Evolutionary conservation across 2,329 filamentous ascomycete genomes (phyloP), one percentile per base, ranked within the genome.

Genomic region (Neurospora sp.): DNA sequence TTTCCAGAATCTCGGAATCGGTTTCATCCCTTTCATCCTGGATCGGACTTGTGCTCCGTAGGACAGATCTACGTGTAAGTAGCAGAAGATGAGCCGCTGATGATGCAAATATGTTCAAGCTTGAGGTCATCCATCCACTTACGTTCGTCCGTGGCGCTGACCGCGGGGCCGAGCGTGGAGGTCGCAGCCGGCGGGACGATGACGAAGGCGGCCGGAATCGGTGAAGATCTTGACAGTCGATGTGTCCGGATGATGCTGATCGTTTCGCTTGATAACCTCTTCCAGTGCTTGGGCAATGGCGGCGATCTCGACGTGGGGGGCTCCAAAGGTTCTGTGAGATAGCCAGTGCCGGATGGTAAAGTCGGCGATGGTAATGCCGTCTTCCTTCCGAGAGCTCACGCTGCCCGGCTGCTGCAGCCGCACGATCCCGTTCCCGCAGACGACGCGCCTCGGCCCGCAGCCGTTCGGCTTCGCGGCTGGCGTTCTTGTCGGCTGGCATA

Each of bases 401-500:
- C 78, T 9, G 80, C 76, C 10, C 85, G 82, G 72, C 71, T 23
- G 69, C 70, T 46, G 38, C 70, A 0, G 76, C 79, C 4, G 80
- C 76, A 10, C 86, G 82, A 67, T 83, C 84, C 74, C 86, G 84
- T 69, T 87, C 85, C 68, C 85, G 83, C n/a, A 87, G 79, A 46
- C 82, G 82, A 23, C 83, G 80, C 0, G 87, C 87, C 78, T 90
- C 88, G 67, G 84, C 81, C 42, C 86, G 84, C 73, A 87, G 81
- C 19, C 84, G 83, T 75, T 89, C 86, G 38, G 82, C 76, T 77
- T 88, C 86, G 46, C 85, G 83, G 67, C 79, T 78, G 36, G 81
- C 82, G 68, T 81, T 85, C 74, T 85, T 84, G 78, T 88, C 86
- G 10, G 86, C 84, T 87, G 23, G 86, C 83, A 74, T 90, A 90